Percentiles rank a stretch among this genome's conserved stretches.
Evolutionary conservation across 1,284 basidiomycete genomes (phyloP).

Genomic region (Fomes fomentarius): DNA sequence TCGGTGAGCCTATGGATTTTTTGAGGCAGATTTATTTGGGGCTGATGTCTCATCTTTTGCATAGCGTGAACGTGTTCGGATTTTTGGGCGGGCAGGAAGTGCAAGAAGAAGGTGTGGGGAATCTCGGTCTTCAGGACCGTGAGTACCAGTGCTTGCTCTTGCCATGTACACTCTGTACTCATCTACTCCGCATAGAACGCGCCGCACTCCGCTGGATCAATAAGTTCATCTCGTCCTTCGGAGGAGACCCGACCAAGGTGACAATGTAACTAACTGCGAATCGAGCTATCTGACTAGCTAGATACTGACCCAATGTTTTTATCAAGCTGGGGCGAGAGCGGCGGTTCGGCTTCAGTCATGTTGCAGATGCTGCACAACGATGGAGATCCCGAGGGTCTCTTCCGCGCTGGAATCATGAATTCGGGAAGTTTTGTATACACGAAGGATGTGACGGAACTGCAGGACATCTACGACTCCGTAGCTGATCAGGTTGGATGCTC

Average conservation of each 20-base stretch:
- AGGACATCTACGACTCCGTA: too few relatives aligned
- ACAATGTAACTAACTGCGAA: constrained; percentile 28
- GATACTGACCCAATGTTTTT: background rate
- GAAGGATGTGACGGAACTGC: too few relatives aligned
- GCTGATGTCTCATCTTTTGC: background rate
- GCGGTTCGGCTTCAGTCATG: constrained; percentile 40
- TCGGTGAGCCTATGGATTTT: constrained; percentile 21
- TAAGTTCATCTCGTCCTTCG: constrained; percentile 43
- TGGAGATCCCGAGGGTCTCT: constrained; percentile 37
- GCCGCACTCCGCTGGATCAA: constrained; percentile 61
- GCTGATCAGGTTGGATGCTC: too few relatives aligned
- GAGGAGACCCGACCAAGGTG: constrained; percentile 43
- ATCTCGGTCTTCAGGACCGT: constrained; percentile 60
- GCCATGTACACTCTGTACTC: background rate
- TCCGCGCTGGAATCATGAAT: constrained; percentile 41
- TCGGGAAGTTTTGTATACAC: constrained; percentile 38
- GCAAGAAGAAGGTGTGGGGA: constrained; percentile 51
- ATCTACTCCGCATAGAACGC: constrained; percentile 11
- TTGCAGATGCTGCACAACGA: constrained; percentile 38
- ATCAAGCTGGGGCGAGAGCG: constrained; percentile 45
- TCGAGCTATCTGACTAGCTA: fast-evolving
- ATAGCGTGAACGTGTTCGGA: constrained; percentile 11
- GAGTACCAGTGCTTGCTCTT: constrained; percentile 22
- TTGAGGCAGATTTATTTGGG: background rate
- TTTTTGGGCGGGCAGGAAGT: constrained; percentile 43